These are phyloP conservation scores for Gossypium herbaceum DNA, from an alignment of 345 rosid genomes.

Conservation along the genomic window DNA sequence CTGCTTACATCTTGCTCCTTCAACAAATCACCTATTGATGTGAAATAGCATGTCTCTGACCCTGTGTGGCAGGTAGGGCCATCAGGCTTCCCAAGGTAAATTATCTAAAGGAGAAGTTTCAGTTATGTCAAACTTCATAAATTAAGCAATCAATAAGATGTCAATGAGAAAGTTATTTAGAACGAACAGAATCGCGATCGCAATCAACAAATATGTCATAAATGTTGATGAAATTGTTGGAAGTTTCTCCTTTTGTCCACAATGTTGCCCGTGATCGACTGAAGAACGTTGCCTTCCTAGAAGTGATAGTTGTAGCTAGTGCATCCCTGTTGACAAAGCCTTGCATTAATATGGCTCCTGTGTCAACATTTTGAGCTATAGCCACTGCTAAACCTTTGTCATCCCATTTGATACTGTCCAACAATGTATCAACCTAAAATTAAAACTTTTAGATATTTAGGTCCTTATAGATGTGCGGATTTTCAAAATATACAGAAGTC, in stretches of 20 bases:
- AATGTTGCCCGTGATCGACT: slow-evolving; percentile 80
- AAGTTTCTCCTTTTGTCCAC: slow-evolving; percentile 95
- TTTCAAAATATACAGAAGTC: not conserved
- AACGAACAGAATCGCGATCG: slow-evolving; percentile 78
- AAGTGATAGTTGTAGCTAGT: slow-evolving; percentile 57
- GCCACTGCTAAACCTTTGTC: slow-evolving; percentile 92
- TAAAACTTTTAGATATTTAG: slow-evolving; percentile 9
- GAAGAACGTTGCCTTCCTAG: slow-evolving; percentile 83
- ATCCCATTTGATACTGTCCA: slow-evolving; percentile 88
- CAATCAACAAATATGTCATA: slow-evolving; percentile 77
- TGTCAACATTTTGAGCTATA: slow-evolving; percentile 88
- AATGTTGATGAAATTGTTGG: slow-evolving; percentile 74
- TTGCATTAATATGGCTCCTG: slow-evolving; percentile 91
- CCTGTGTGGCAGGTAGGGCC: slow-evolving; percentile 98
- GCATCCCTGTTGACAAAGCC: slow-evolving; percentile 86
- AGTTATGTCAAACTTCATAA: slow-evolving; percentile 8
- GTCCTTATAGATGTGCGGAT: not conserved
- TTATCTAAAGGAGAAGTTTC: slow-evolving; percentile 45
- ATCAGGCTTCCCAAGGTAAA: slow-evolving; percentile 86
- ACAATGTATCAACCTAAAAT: slow-evolving; percentile 59
- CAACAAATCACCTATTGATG: slow-evolving; percentile 44
- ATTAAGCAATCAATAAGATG: not conserved
- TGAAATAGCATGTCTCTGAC: slow-evolving; percentile 77
- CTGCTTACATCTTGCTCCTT: slow-evolving; percentile 47
- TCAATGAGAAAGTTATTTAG: slow-evolving; percentile 6